These are phyloP conservation scores for Naganishia liquefaciens DNA, from an alignment of 1,284 basidiomycete species.

Conservation along the genomic window DNA sequence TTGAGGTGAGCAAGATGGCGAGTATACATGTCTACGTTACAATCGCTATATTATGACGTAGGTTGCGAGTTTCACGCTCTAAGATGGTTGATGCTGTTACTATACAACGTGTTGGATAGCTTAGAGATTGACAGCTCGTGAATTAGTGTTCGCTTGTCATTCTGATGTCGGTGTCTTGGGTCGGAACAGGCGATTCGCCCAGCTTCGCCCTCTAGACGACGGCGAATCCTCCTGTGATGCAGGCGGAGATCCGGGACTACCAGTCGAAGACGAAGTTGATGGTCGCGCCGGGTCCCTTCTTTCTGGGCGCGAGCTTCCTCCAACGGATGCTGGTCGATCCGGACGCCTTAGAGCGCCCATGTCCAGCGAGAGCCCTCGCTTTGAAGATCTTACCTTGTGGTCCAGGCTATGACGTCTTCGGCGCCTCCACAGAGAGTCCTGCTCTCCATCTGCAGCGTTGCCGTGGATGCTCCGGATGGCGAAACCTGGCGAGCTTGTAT, in stretches of 20 bases:
- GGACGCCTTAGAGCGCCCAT: slow-evolving; percentile 6
- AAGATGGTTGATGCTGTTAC: too few species aligned
- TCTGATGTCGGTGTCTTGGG: slow-evolving; percentile 1
- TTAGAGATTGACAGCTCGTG: too few species aligned
- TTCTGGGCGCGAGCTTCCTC: not conserved
- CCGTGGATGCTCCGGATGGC: slow-evolving; percentile 40
- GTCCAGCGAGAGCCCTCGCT: slow-evolving; percentile 18
- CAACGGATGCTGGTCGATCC: not conserved
- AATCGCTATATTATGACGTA: too few species aligned
- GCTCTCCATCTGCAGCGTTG: slow-evolving; percentile 1
- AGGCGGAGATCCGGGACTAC: not conserved
- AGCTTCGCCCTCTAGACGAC: not conserved
- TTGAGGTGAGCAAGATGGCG: too few species aligned
- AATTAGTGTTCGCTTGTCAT: too few species aligned
- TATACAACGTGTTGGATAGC: too few species aligned
- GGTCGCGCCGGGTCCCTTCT: not conserved
- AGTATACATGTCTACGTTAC: too few species aligned
- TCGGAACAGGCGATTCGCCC: slow-evolving; percentile 8
- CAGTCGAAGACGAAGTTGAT: not conserved
- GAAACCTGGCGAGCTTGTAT: slow-evolving; percentile 54
- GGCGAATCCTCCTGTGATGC: not conserved
- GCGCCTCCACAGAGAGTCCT: slow-evolving; percentile 14
- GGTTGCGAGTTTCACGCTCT: too few species aligned
- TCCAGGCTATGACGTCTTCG: not conserved
- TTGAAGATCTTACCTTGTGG: not conserved